A percentile compares a stretch with the other conserved stretches of the same genome.
phyloP scores from a whole-genome alignment of 768 basidiomycete genomes.

The Glaciozyma antarctica region DNA sequence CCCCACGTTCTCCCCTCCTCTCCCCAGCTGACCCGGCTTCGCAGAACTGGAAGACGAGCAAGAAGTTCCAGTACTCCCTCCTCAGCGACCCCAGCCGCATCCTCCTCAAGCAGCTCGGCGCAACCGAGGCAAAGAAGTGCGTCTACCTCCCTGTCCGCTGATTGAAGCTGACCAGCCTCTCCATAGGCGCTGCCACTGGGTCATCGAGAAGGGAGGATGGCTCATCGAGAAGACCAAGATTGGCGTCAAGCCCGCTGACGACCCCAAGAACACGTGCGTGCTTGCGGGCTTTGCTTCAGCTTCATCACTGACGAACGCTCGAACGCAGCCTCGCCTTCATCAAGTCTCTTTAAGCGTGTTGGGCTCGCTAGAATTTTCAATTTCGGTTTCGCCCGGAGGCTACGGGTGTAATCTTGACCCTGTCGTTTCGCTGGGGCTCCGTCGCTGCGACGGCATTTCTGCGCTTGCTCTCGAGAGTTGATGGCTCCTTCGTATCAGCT shows the following conservation, averaged over 20 bases:
- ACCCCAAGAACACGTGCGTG: slow-evolving; percentile 40
- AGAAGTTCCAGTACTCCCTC: slow-evolving; percentile 72
- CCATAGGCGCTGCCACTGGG: slow-evolving; percentile 84
- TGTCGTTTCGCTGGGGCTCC: too few relatives aligned
- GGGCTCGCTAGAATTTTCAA: too few relatives aligned
- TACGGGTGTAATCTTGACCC: too few relatives aligned
- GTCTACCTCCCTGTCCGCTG: slow-evolving; percentile 10
- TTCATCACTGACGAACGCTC: background rate
- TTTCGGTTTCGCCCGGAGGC: too few relatives aligned
- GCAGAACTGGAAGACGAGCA: slow-evolving; percentile 45
- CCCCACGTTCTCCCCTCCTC: background rate
- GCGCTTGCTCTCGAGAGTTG: too few relatives aligned
- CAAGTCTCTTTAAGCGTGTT: slow-evolving; percentile 2
- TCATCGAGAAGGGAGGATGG: slow-evolving; percentile 85
- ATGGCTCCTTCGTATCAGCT: too few relatives aligned
- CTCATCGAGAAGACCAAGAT: slow-evolving; percentile 74
- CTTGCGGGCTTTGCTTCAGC: background rate
- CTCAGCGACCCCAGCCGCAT: slow-evolving; percentile 78
- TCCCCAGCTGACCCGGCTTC: background rate
- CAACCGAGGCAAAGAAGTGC: slow-evolving; percentile 54
- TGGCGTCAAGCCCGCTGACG: slow-evolving; percentile 78
- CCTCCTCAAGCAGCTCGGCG: slow-evolving; percentile 72
- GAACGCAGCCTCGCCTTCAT: slow-evolving; percentile 13
- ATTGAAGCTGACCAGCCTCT: background rate
- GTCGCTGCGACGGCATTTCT: too few relatives aligned